Evolutionary conservation across 1,139 yeast genomes (phyloP).

Genomic region (Taphrina betulina): DNA sequence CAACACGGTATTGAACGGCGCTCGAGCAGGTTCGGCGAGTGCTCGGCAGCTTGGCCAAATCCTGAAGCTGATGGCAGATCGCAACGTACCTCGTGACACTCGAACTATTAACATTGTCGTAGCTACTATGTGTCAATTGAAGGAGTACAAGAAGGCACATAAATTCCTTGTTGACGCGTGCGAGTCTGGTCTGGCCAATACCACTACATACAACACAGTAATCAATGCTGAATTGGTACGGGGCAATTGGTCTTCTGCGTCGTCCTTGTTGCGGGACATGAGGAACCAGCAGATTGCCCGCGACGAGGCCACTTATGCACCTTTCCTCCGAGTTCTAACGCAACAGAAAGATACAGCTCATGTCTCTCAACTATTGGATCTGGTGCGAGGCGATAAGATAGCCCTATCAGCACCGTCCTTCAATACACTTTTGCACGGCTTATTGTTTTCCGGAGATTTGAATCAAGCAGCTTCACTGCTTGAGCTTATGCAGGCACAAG

Average conservation of each 20-base stretch:
- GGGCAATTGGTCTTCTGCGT: neutral
- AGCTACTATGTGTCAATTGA: neutral
- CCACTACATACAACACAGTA: slow-evolving; percentile 10
- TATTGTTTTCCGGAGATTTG: slow-evolving; percentile 1
- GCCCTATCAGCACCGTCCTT: neutral
- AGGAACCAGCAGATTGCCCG: neutral
- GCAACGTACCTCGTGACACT: neutral
- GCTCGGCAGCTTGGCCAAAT: neutral
- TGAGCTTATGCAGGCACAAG: neutral
- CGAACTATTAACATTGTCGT: slow-evolving; percentile 5
- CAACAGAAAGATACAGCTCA: neutral
- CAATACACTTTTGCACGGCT: slow-evolving; percentile 3
- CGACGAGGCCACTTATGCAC: slow-evolving; percentile 5
- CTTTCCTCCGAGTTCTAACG: slow-evolving; percentile 9
- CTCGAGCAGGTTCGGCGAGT: slow-evolving; percentile 2
- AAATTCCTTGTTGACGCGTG: neutral
- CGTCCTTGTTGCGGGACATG: slow-evolving; percentile 2
- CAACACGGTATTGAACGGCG: slow-evolving; percentile 10
- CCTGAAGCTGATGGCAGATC: neutral
- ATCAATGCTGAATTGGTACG: slow-evolving; percentile 4
- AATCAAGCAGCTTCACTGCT: neutral
- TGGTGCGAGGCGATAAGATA: neutral
- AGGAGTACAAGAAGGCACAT: neutral
- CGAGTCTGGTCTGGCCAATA: neutral
- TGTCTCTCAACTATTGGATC: slow-evolving; percentile 1